Evolutionary conservation across 768 basidiomycete species (phyloP), one percentile per base, ranked within the genome.

Genomic region (Naematelia encephala): DNA sequence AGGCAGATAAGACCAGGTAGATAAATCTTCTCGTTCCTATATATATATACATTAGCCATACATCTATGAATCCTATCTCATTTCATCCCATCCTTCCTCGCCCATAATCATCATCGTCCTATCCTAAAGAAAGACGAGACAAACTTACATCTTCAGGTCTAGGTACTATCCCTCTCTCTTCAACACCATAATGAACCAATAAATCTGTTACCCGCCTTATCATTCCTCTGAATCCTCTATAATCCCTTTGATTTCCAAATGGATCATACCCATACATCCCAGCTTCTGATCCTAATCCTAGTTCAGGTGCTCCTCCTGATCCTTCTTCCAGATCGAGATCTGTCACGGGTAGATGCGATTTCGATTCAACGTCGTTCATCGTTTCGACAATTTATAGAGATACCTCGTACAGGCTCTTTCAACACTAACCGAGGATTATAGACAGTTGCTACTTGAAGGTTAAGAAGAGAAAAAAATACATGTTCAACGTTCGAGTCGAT

Each of bases 141-240:
- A n/a, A n/a, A 60, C 72, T 59, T 58, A 70, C 72, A 48, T 66
- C 63, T 39, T 70, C 73, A 2, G 73, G 66, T 5, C 67, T 49
- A n/a, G 73, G 73, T 13, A 68, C 66, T 28, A 72, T 74, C 8
- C 70, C 73, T 51, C 73, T 52, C 23, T 67, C 69, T 39, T 74
- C 73, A 3, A 74, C 70, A 29, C 73, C 73, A 50, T 70, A 62
- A 21, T 65, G 56, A 1, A 69, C 72, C 54, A 73, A 54, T 5
- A 73, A 25, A 27, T 63, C 61, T 62, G 61, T 68, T 12, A 59
- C 47, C 27, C 62, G 46, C 50, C 58, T 51, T 14, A 47, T 51
- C 30, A 55, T 12, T n/a, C 67, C 68, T 14, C 55, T 5, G 10
- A 56, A 44, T 16, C 68, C 64, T 45, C 48, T 39, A 16, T 16